phyloP scores from a whole-genome alignment of 2,329 filamentous ascomycete genomes.

The Alternaria ethzedia region DNA sequence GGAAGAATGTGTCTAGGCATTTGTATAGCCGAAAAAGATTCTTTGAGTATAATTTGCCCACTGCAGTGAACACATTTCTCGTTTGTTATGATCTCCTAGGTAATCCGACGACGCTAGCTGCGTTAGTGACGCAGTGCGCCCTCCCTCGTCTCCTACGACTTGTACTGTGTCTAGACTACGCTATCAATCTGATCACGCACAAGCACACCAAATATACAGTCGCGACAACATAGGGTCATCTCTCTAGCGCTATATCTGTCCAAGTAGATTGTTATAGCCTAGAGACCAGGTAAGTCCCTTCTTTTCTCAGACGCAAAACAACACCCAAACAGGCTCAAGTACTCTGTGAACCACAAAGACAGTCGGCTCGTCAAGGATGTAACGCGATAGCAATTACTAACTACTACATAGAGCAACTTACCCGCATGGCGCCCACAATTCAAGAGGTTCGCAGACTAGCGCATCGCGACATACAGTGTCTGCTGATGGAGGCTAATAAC shows the following conservation, averaged over 20 bases:
- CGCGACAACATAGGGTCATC: not conserved
- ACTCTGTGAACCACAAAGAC: not conserved
- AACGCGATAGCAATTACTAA: not conserved
- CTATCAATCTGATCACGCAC: not conserved
- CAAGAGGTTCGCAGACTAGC: not conserved
- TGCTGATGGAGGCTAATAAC: rapidly evolving
- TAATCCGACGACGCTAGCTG: not conserved
- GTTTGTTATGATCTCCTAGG: not conserved
- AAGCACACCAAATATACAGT: not conserved
- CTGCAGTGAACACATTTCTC: not conserved
- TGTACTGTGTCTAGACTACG: not conserved
- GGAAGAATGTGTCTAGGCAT: no score
- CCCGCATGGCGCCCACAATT: not conserved
- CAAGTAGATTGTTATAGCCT: not conserved
- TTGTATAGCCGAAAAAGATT: not conserved
- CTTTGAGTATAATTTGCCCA: not conserved
- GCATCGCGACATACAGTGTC: not conserved
- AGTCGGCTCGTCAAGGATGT: not conserved
- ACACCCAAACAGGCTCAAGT: not conserved
- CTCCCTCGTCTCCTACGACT: not conserved
- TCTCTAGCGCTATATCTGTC: not conserved
- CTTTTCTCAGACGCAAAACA: not conserved
- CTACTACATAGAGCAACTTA: not conserved
- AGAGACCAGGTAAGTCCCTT: not conserved
- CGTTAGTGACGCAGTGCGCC: not conserved